Conservation (phyloP, 257 asterid genomes). For the Lavandula angustifolia region DNA sequence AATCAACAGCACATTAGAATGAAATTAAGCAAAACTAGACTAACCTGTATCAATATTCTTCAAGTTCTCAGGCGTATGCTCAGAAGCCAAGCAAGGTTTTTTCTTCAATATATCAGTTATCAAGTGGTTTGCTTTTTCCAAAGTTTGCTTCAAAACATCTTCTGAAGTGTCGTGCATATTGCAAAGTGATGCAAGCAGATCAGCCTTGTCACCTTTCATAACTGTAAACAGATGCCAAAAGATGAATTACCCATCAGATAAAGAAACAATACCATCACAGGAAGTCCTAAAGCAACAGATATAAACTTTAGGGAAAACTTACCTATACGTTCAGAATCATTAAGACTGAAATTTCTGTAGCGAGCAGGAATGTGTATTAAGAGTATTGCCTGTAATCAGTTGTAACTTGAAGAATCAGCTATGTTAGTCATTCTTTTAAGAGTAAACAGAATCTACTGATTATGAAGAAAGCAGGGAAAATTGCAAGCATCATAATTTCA, state of each 20-base stretch:
- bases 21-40: slow-evolving; percentile 28
- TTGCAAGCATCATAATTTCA: slow-evolving; percentile 21
- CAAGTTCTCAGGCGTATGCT: slow-evolving; percentile 55
- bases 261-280: slow-evolving; percentile 9
- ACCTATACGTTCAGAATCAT: slow-evolving; percentile 76
- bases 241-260: slow-evolving; percentile 17
- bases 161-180: slow-evolving; percentile 74
- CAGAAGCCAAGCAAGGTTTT: slow-evolving; percentile 60
- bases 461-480: slow-evolving; percentile 2
- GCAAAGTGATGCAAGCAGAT: slow-evolving; percentile 80
- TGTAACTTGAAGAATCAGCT: slow-evolving; percentile 29
- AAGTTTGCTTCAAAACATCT: slow-evolving; percentile 67
- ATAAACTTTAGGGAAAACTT: slow-evolving; percentile 27
- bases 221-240: slow-evolving; percentile 46
- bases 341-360: slow-evolving; percentile 61
- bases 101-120: slow-evolving; percentile 62
- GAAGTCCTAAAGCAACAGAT: not conserved
- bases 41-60: slow-evolving; percentile 63
- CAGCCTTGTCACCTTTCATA: slow-evolving; percentile 71
- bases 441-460: slow-evolving; percentile 1
- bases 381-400: slow-evolving; percentile 72
- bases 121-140: slow-evolving; percentile 67
- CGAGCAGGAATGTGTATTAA: slow-evolving; percentile 70
- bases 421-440: slow-evolving; percentile 13
- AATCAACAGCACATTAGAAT: slow-evolving; percentile 8